Base-by-base conservation (phyloP, 257 asterid species). In the Solanum clarkiae region DNA sequence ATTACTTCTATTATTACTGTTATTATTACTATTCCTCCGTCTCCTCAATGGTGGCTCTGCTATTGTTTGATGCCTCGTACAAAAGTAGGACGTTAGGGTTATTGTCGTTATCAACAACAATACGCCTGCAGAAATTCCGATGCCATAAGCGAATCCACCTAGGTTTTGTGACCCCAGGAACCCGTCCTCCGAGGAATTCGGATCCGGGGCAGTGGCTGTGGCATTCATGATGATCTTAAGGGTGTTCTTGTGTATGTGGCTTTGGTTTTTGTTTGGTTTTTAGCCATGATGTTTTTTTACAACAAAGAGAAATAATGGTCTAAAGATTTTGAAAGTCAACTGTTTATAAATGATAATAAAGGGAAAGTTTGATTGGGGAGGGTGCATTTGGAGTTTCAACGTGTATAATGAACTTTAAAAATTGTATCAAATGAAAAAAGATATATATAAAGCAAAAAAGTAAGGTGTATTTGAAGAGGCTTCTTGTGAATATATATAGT, bases 121-220 rank as follows among this genome's bases (percentile, higher is more conserved):
- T 86, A 96, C 88, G 2, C 97, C 99, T 17, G 92, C 94, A 7
- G 98, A 93, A 24, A 96, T 91, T 18, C 97, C 97, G 86, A 94
- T 91, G 22, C 98, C 98, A 86, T 96, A 96, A 4, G 97, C 97
- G 87, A 96, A 96, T 0, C 97, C 94, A 5, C 98, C 93, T 74
- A 93, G 84, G 88, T 88, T 89, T 1, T 85, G 84, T 0, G 98
- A 88, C 80, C 92, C 92, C 5, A 92, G 81, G 18, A 94, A 90
- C 45, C 92, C 94, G 36, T 89, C 94, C 86, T 0, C 51, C 4
- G 24, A 17, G 26, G 90, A 3, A 49, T 60, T 26, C 22, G 75
- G 16, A 17, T 57, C 75, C 9, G 84, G 75, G 88, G 14, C 22
- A 72, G 85, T 36, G 75, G 88, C 47, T 26, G 88, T 88, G 89